Conservation (phyloP, 1,139 yeast genomes). For the Kodamaea ohmeri region DNA sequence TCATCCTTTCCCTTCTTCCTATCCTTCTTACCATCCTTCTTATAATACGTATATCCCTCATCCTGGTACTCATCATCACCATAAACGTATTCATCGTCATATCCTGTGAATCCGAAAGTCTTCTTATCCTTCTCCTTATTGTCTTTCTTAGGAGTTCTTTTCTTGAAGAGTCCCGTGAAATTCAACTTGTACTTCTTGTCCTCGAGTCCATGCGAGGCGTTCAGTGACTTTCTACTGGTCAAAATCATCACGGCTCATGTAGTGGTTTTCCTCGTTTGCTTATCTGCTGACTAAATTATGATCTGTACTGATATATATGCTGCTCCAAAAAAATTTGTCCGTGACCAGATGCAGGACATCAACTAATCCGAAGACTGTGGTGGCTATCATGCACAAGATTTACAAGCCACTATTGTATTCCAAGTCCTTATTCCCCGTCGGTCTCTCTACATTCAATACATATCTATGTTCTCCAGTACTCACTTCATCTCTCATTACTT, state of each 20-base stretch:
- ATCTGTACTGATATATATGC: slow-evolving; percentile 1
- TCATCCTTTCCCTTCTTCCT: not conserved
- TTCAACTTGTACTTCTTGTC: slow-evolving; percentile 14
- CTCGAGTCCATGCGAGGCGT: slow-evolving; percentile 4
- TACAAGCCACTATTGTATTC: not conserved
- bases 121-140: slow-evolving; percentile 6
- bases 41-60: not conserved
- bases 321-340: slow-evolving; percentile 1
- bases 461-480: too few species aligned
- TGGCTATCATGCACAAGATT: not conserved
- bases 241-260: slow-evolving; percentile 10
- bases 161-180: slow-evolving; percentile 15
- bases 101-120: not conserved
- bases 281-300: not conserved
- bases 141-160: slow-evolving; percentile 7
- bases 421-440: not conserved
- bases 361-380: slow-evolving; percentile 1
- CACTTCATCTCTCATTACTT: too few species aligned
- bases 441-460: too few species aligned
- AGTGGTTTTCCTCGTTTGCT: too few species aligned
- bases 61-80: not conserved
- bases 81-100: not conserved
- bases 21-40: not conserved
- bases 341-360: slow-evolving; percentile 1
- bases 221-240: slow-evolving; percentile 12